A percentile compares a stretch with the other conserved stretches of the same genome.
Conservation (phyloP, 768 basidiomycete species). For the Tricholoma matsutake region DNA sequence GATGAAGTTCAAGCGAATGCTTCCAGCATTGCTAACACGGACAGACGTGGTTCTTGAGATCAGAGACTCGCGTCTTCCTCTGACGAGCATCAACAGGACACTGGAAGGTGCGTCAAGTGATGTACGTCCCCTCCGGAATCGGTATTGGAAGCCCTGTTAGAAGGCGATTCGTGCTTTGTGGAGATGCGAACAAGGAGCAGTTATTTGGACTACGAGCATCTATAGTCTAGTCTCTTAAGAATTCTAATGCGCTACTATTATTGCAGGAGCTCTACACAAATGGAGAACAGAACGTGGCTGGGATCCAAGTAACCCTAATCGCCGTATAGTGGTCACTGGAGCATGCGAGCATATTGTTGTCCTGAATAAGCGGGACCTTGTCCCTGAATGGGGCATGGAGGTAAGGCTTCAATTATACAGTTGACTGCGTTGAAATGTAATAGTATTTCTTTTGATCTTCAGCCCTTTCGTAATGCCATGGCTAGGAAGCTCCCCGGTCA, state of each 20-base stretch:
- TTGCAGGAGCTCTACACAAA: constrained; percentile 58
- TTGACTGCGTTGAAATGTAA: constrained; percentile 8
- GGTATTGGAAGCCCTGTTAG: constrained; percentile 3
- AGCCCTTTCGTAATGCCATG: constrained; percentile 80
- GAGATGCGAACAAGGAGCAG: not conserved
- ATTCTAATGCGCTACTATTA: constrained; percentile 1
- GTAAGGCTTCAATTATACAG: constrained; percentile 40
- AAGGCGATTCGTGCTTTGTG: not conserved
- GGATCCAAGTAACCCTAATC: constrained; percentile 39
- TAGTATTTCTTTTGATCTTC: constrained; percentile 8
- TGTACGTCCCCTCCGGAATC: constrained; percentile 24
- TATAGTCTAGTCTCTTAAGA: not conserved
- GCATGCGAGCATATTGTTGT: constrained; percentile 86
- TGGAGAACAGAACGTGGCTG: constrained; percentile 71
- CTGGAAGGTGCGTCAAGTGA: constrained; percentile 67
- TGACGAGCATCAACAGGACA: constrained; percentile 89
- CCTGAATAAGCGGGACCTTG: constrained; percentile 90
- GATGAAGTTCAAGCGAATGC: constrained; percentile 77
- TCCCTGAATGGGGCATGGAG: constrained; percentile 84
- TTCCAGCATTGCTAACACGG: constrained; percentile 73
- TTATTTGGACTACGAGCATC: not conserved
- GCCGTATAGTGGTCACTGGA: constrained; percentile 36
- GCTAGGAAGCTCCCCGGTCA: constrained; percentile 67
- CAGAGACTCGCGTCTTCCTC: constrained; percentile 86
- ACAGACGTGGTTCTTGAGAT: constrained; percentile 94